Evolutionary conservation across 192 early-diverging fungal species (phyloP).

Genomic region (Umbelopsis isabellina): DNA sequence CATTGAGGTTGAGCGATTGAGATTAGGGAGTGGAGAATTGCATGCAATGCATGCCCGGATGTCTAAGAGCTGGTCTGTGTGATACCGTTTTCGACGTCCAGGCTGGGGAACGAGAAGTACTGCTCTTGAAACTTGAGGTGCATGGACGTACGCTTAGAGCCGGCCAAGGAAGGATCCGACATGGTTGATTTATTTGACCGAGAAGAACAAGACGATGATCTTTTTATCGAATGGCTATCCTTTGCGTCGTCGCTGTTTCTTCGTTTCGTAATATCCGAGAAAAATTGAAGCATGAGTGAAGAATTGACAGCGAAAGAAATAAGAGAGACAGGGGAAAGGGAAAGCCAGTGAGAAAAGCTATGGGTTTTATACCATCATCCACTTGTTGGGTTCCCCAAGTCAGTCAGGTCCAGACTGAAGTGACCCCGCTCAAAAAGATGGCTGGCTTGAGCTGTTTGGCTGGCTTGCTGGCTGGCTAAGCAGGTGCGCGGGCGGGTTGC

Average conservation of each 20-base stretch:
- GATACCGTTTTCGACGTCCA: background rate
- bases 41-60: background rate
- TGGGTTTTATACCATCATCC: background rate
- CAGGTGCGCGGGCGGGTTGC: no score
- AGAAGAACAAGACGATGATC: constrained; percentile 11
- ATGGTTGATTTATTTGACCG: constrained; percentile 9
- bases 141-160: constrained; percentile 4
- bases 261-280: constrained; percentile 18
- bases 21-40: background rate
- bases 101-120: constrained; percentile 14
- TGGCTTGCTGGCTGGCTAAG: no score
- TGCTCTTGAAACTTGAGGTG: constrained; percentile 17
- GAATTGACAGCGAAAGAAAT: background rate
- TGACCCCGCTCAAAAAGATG: background rate
- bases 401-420: constrained; percentile 13
- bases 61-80: background rate
- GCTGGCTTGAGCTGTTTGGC: no score
- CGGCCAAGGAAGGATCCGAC: background rate
- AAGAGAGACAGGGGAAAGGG: background rate
- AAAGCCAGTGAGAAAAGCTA: background rate
- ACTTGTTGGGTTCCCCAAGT: background rate
- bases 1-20: background rate
- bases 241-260: constrained; percentile 16
- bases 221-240: constrained; percentile 8
- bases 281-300: constrained; percentile 12